phyloP scores from a whole-genome alignment of 2,329 filamentous ascomycete species.

The Monosporascus sp. region DNA sequence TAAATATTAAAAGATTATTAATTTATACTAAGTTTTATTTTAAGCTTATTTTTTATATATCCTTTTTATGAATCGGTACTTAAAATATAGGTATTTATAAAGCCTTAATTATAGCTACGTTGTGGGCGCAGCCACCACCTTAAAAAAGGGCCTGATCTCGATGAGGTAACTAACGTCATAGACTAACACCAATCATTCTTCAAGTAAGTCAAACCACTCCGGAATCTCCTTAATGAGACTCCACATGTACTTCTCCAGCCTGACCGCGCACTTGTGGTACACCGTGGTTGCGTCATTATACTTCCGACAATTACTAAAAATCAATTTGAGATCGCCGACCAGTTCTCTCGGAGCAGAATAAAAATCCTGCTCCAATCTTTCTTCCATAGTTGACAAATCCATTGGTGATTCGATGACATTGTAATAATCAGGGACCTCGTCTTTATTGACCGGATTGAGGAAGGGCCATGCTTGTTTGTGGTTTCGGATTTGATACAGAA shows the following conservation, averaged over 20 bases:
- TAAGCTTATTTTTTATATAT: too few relatives aligned
- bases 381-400: conserved; percentile 91
- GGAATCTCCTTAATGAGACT: conserved; percentile 81
- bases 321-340: conserved; percentile 75
- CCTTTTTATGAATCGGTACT: too few relatives aligned
- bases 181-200: not conserved
- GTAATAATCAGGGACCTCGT: conserved; percentile 95
- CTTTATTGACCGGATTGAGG: conserved; percentile 81
- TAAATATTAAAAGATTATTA: too few relatives aligned
- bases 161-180: too few relatives aligned
- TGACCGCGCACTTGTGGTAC: conserved; percentile 88
- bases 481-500: conserved; percentile 90
- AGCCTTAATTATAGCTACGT: too few relatives aligned
- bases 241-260: conserved; percentile 91
- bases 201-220: conserved; percentile 56
- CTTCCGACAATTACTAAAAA: conserved; percentile 87
- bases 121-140: too few relatives aligned
- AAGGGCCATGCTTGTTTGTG: conserved; percentile 90
- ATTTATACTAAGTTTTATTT: too few relatives aligned
- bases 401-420: conserved; percentile 94
- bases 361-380: conserved; percentile 82
- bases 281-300: conserved; percentile 93
- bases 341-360: conserved; percentile 89
- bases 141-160: too few relatives aligned
- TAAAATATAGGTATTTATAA: too few relatives aligned